Evolutionary conservation across 345 rosid species (phyloP).

Genomic region (Arabidopsis thaliana): TAIR10.1 NC_003076.8:15377501-15378000

Average conservation of each 20-base stretch:
- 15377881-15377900: background rate
- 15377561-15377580: constrained; percentile 50
- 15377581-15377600: constrained; percentile 46
- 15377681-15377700: constrained; percentile 52
- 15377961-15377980: constrained; percentile 51
- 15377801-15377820: background rate
- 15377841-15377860: background rate
- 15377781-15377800: background rate
- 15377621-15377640: constrained; percentile 50
- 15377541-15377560: constrained; percentile 54
- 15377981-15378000: constrained; percentile 48
- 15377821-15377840: background rate
- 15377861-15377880: background rate
- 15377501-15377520: constrained; percentile 48
- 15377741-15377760: constrained; percentile 6
- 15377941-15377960: constrained; percentile 59
- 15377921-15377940: constrained; percentile 84
- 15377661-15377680: constrained; percentile 53
- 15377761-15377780: background rate
- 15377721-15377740: constrained; percentile 53
- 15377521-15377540: constrained; percentile 51
- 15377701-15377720: constrained; percentile 45
- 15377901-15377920: constrained; percentile 48
- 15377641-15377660: constrained; percentile 48
- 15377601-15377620: constrained; percentile 46